These are phyloP conservation scores for Climacium dendroides DNA, from an alignment of 225 moss, liverwort and hornwort species.

Conservation along the genomic window DNA sequence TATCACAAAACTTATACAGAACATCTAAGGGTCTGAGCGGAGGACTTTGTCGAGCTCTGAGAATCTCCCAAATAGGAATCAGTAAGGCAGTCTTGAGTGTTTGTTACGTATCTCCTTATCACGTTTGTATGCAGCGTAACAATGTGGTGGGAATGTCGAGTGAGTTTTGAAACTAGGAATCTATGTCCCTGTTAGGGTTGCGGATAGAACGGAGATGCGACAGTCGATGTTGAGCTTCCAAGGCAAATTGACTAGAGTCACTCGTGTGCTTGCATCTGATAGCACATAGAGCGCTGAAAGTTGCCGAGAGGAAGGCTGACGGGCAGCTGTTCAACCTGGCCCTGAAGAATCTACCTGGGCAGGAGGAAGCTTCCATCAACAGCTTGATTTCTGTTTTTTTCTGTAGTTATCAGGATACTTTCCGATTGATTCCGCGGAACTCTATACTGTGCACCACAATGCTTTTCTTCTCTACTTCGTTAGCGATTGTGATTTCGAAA, in stretches of 20 bases:
- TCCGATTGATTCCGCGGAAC: too few relatives aligned
- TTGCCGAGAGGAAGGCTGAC: constrained; percentile 44
- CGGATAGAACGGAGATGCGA: too few relatives aligned
- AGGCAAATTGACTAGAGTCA: constrained; percentile 83
- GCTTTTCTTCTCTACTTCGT: neutral
- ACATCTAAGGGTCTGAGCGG: constrained; percentile 24
- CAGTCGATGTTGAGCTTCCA: neutral
- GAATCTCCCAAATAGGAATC: neutral
- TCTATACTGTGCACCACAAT: too few relatives aligned
- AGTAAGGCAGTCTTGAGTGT: neutral
- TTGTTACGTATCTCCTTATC: too few relatives aligned
- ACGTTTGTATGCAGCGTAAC: too few relatives aligned
- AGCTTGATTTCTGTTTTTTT: neutral
- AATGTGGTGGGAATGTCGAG: too few relatives aligned
- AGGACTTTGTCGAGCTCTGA: neutral
- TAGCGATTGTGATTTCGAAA: neutral
- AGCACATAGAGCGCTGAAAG: constrained; percentile 81
- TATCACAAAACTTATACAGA: neutral
- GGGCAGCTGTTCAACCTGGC: constrained; percentile 50
- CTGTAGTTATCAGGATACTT: neutral
- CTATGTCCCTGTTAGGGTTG: neutral
- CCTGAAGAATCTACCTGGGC: constrained; percentile 51
- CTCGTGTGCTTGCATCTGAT: constrained; percentile 40
- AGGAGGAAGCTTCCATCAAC: constrained; percentile 36
- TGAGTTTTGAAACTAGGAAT: too few relatives aligned